Conservation (phyloP, 2,329 filamentous ascomycete species). For the Neocucurbitaria cava region DNA sequence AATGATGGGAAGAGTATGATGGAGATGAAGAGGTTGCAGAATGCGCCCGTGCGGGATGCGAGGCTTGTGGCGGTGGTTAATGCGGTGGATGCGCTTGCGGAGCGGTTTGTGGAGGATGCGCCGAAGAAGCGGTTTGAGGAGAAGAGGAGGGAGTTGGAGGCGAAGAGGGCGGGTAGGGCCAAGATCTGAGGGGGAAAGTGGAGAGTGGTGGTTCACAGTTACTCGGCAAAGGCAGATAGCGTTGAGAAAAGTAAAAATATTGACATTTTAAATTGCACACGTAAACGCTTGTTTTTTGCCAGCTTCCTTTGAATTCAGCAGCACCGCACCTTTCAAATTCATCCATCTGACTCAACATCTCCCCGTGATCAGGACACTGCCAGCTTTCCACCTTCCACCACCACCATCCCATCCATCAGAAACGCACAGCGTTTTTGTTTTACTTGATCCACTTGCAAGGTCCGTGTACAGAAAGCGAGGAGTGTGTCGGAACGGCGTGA, state of each 20-base stretch:
- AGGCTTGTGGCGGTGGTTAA: conserved; percentile 58
- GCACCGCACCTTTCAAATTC: too few relatives aligned
- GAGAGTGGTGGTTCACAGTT: too few relatives aligned
- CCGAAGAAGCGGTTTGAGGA: conserved; percentile 54
- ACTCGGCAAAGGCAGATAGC: too few relatives aligned
- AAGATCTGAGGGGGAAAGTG: conserved; percentile 44
- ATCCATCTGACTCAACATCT: not conserved
- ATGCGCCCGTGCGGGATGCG: conserved; percentile 53
- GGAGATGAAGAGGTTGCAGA: conserved; percentile 60
- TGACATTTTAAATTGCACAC: not conserved
- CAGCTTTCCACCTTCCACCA: not conserved
- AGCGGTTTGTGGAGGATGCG: conserved; percentile 58
- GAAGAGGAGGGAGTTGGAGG: conserved; percentile 48
- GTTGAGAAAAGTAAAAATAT: not conserved
- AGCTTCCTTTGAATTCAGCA: not conserved
- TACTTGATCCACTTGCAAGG: conserved; percentile 3
- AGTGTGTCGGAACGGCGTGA: conserved; percentile 18
- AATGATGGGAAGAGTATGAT: conserved; percentile 63
- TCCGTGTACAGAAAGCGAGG: conserved; percentile 6
- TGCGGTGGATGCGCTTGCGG: conserved; percentile 56
- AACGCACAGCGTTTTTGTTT: conserved; percentile 21
- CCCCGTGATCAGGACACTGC: not conserved
- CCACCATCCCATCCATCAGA: too few relatives aligned
- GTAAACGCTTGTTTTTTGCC: conserved; percentile 1
- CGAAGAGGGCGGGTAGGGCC: conserved; percentile 40